phyloP scores from a whole-genome alignment of 169 alveolate genomes.

The Plasmodium inui region DNA sequence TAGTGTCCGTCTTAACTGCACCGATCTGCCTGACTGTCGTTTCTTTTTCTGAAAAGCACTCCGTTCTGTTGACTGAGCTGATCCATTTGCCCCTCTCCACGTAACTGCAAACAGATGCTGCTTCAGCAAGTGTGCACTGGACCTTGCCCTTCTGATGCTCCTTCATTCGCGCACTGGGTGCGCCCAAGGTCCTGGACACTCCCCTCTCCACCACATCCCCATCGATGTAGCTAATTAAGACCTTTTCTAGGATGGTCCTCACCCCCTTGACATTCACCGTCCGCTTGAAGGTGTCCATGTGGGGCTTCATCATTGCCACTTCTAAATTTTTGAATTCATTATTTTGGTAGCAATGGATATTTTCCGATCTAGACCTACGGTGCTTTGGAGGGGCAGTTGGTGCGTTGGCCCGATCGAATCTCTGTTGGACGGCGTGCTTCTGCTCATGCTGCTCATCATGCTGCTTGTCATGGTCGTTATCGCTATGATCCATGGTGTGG shows the following conservation, averaged over 20 bases:
- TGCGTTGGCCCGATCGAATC: background rate
- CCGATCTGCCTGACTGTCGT: background rate
- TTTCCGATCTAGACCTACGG: constrained; percentile 42
- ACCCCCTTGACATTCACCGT: constrained; percentile 34
- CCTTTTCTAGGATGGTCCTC: constrained; percentile 11
- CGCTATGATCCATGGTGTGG: background rate
- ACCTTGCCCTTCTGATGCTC: background rate
- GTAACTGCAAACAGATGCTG: background rate
- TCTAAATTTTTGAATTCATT: constrained; percentile 26
- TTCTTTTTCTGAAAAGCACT: background rate
- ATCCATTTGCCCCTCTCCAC: background rate
- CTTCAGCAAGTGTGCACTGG: background rate
- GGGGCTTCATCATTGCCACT: constrained; percentile 62
- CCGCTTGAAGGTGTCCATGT: constrained; percentile 25
- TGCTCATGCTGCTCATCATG: background rate
- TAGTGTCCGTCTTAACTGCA: background rate
- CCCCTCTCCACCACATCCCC: background rate
- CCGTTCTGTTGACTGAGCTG: no score
- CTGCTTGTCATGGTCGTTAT: background rate
- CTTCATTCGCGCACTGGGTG: background rate
- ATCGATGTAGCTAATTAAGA: background rate
- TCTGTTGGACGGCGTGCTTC: background rate
- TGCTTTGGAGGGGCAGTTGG: background rate
- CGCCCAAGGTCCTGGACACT: background rate
- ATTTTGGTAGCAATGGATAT: background rate